Base-by-base conservation (phyloP, 2,329 filamentous ascomycete genomes). In the Aspergillus sergii region DNA sequence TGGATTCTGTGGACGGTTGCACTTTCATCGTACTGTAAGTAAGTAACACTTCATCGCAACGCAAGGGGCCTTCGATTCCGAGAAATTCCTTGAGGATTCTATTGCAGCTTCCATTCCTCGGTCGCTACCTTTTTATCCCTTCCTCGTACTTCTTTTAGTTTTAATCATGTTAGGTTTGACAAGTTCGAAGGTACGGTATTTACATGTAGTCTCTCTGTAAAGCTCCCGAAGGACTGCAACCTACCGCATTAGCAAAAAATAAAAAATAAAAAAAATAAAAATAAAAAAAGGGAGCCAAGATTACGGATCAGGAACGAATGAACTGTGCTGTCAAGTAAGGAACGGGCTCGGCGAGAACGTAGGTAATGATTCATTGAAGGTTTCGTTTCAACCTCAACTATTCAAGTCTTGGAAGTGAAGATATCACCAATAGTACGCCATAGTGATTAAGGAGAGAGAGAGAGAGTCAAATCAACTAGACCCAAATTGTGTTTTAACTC, bases 81-180 rank as follows among this genome's bases (percentile, higher is more conserved):
- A 58, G 56, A 62, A 62, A 60, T 60, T 65, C 63, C 58, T 61
- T 61, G 39, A 48, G 58, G 41, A 23, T 65, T 65, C 63, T 45
- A 48, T 57, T 59, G 58, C 63, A 65, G 63, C 58, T 58, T 60
- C 60, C 60, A 62, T 62, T 39, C 48, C 21, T 60, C 28, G 39
- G 39, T 5, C 43, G 16, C 28, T 16, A 16, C 30, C 12, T 54
- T 57, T 30, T 57, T 30, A 30, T 59, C n/a, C 30, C 43, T 48
- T 45, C 46, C 41, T 8, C n/a, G 16, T 26, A 34, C 46, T 55
- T 30, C 34, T 45, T 26, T 55, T 39, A 23, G 12, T 59, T 59
- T 55, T 53, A 43, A 41, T 43, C 4, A 57, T 57, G 32, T 57
- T 12, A 21, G 10, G 19, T 28, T 58, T n/a, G 32, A n/a, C 21